A percentile compares a stretch with the other conserved stretches of the same genome.
Conservation (phyloP, 1,284 basidiomycete genomes). For the Vanrija sp. region DNA sequence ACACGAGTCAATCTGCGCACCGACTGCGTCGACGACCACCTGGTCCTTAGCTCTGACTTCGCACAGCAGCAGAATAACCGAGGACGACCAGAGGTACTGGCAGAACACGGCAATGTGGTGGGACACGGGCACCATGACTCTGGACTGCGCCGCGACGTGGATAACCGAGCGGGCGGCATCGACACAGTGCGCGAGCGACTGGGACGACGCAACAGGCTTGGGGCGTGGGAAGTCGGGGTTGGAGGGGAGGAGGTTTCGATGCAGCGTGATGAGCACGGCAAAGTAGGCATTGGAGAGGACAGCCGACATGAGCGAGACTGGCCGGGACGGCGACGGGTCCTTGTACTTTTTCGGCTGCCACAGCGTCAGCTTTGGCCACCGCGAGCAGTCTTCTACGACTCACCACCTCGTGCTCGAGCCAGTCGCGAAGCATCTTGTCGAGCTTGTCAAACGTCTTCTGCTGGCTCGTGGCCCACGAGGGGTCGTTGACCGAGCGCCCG, state of each 20-base stretch:
- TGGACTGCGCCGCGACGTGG: conserved; percentile 76
- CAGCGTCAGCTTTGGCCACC: conserved; percentile 17
- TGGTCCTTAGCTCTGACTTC: conserved; percentile 74
- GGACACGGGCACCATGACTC: conserved; percentile 75
- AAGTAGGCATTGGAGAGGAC: conserved; percentile 86
- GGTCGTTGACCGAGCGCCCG: conserved; percentile 52
- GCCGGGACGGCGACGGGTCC: conserved; percentile 32
- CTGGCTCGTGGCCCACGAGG: conserved; percentile 66
- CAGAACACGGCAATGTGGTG: conserved; percentile 88
- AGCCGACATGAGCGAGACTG: conserved; percentile 62
- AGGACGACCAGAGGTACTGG: conserved; percentile 84
- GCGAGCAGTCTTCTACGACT: conserved; percentile 6
- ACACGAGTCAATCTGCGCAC: conserved; percentile 74
- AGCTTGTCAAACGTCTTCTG: conserved; percentile 70
- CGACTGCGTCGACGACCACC: conserved; percentile 64
- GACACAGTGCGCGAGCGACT: conserved; percentile 41
- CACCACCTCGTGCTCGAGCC: conserved; percentile 63
- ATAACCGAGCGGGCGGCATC: conserved; percentile 54
- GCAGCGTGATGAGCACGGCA: conserved; percentile 77
- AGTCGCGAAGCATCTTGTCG: conserved; percentile 68
- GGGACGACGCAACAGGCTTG: conserved; percentile 41
- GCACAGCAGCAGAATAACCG: conserved; percentile 78
- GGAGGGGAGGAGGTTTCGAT: conserved; percentile 70
- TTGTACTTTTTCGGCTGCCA: conserved; percentile 63
- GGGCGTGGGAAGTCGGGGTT: conserved; percentile 42